Conservation (phyloP, 495 filamentous ascomycete species). For the Xylaria nigripes region DNA sequence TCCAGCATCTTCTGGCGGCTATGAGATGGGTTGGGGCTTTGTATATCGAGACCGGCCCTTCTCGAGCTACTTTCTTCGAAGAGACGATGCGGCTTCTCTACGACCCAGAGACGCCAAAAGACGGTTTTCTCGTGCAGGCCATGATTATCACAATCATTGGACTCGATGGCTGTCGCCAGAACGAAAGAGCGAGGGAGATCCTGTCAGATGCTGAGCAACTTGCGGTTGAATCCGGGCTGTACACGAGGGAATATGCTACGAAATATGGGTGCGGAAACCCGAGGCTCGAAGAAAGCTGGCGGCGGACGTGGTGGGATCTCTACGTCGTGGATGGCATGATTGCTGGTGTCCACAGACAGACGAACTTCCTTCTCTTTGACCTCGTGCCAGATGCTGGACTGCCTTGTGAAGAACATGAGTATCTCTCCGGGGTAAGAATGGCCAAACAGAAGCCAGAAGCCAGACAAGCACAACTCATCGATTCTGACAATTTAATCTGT, state of each 20-base stretch:
- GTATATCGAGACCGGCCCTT: slow-evolving; percentile 45
- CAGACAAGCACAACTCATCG: neutral
- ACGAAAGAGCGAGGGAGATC: slow-evolving; percentile 55
- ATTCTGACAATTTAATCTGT: neutral
- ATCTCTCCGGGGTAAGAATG: slow-evolving; percentile 50
- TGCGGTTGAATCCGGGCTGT: slow-evolving; percentile 67
- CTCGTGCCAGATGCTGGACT: slow-evolving; percentile 52
- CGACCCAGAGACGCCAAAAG: slow-evolving; percentile 39
- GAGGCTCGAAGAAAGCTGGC: slow-evolving; percentile 60
- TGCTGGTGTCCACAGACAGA: slow-evolving; percentile 47
- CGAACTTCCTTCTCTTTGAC: slow-evolving; percentile 49
- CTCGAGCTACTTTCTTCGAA: slow-evolving; percentile 46
- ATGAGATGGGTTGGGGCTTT: slow-evolving; percentile 64
- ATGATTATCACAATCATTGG: slow-evolving; percentile 69
- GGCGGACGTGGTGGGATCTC: slow-evolving; percentile 88
- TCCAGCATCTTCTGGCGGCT: slow-evolving; percentile 45
- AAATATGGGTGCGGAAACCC: slow-evolving; percentile 39
- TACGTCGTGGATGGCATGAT: slow-evolving; percentile 69
- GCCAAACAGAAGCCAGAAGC: neutral
- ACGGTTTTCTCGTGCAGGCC: slow-evolving; percentile 68
- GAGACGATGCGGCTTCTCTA: slow-evolving; percentile 49
- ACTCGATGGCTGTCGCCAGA: slow-evolving; percentile 66
- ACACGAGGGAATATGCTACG: slow-evolving; percentile 47
- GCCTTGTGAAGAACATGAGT: slow-evolving; percentile 74
- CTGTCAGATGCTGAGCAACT: slow-evolving; percentile 58